Base-by-base conservation (phyloP, 176 grass and related monocot species). In the Alloteropsis semialata region DNA sequence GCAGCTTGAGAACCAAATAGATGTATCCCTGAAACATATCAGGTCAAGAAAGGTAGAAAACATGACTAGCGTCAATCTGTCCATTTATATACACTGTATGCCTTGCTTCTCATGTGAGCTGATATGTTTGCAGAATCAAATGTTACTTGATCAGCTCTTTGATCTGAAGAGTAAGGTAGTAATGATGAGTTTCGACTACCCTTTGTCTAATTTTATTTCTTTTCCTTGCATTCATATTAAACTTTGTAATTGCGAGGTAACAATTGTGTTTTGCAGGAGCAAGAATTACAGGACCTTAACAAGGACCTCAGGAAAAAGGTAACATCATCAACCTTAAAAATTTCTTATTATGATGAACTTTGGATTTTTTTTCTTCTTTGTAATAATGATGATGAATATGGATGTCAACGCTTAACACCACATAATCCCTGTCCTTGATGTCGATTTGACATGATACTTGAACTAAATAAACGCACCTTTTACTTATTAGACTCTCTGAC, bases 161-260 rank as follows among this genome's bases (percentile, higher is more conserved):
- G 94, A 94, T 81, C 91, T 97, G 46, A 93, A 97, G 85, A 83
- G 64, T 34, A 97, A 91, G 94, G 94, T 97, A 91, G 74, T 86
- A 90, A 78, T 54, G 42, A 73, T 14, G 28, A 74, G 36, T 9
- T 39, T 57, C 9, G 29, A 32, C 51, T 79, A 6, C 61, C 48
- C 77, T 36, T 34, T 59, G 22, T 14, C 72, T n/a, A 57, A 54
- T 43, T 77, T 64, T 65, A 21, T 55, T 39, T 72, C 6, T 87
- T 27, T 24, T 28, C 49, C 45, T 65, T 41, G 28, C 44, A 38
- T 84, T 28, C 17, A 55, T 74, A 61, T 22, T 29, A 22, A 79
- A 72, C 50, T 21, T 32, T 15, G 41, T 36, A 48, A 59, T 68
- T 25, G 8, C 4, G 25, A 22, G 29, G n/a, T 72, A 71, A 69